These are phyloP conservation scores for Scytalidium sp. DNA, from an alignment of 2,329 filamentous ascomycete genomes.

Conservation along the genomic window DNA sequence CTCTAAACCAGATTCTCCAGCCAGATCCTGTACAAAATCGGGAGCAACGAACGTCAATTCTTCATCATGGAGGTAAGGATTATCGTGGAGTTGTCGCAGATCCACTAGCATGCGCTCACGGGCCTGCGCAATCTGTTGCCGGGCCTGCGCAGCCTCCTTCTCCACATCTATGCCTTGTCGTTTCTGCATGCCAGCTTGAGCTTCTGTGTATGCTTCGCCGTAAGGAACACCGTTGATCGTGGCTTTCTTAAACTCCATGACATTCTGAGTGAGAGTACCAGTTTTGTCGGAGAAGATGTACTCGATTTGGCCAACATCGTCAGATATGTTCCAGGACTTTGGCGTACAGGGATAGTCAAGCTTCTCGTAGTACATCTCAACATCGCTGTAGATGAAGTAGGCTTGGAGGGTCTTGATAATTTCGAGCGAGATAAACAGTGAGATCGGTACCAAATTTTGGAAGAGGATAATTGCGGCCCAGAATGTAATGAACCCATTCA, in stretches of 20 bases:
- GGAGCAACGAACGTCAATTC: constrained; percentile 90
- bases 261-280: constrained; percentile 84
- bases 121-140: constrained; percentile 74
- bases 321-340: constrained; percentile 98
- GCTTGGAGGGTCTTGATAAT: constrained; percentile 92
- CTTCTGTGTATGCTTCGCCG: constrained; percentile 96
- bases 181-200: constrained; percentile 93
- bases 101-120: constrained; percentile 69
- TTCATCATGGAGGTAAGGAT: constrained; percentile 87
- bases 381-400: constrained; percentile 95
- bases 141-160: constrained; percentile 69
- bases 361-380: constrained; percentile 94
- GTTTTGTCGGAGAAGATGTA: constrained; percentile 99
- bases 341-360: constrained; percentile 94
- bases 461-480: constrained; percentile 94
- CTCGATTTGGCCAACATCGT: constrained; percentile 96
- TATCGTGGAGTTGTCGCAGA: constrained; percentile 77
- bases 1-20: constrained; percentile 70
- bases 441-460: constrained; percentile 98
- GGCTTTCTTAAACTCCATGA: constrained; percentile 99
- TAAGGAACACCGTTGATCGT: constrained; percentile 96
- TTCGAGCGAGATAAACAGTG: constrained; percentile 94
- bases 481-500: constrained; percentile 94
- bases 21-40: constrained; percentile 80
- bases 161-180: constrained; percentile 84